Percentiles rank a stretch among this genome's conserved stretches.
Evolutionary conservation across 2,329 filamentous ascomycete genomes (phyloP).

Genomic region (Calonectria crousiana): DNA sequence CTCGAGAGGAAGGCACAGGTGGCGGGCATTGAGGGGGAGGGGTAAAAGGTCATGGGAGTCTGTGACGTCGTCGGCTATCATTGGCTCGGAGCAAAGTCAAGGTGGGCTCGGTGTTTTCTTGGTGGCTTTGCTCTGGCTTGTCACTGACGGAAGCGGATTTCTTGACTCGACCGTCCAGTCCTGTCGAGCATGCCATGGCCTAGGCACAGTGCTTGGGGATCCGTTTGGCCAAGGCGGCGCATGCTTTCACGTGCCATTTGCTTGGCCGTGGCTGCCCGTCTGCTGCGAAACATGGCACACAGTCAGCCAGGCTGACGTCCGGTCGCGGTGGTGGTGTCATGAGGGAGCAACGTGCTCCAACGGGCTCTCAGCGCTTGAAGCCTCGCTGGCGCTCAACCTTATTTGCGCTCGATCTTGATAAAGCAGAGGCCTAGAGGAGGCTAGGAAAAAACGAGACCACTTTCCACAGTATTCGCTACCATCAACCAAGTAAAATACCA

Average conservation of each 20-base stretch:
- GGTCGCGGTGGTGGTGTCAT: constrained; percentile 13
- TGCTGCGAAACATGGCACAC: not conserved
- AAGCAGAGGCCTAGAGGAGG: not conserved
- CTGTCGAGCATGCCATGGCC: not conserved
- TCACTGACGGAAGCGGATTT: not conserved
- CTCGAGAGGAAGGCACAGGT: not conserved
- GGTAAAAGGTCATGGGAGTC: constrained; percentile 12
- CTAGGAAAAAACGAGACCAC: constrained; percentile 5
- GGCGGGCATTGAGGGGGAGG: constrained; percentile 10
- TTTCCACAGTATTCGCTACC: not conserved
- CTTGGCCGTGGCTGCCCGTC: not conserved
- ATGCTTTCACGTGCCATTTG: constrained; percentile 2
- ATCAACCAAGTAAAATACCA: not conserved
- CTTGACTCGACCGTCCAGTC: not conserved
- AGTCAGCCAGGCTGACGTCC: not conserved
- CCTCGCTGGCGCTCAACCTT: not conserved
- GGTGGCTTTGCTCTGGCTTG: not conserved
- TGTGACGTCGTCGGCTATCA: constrained; percentile 26
- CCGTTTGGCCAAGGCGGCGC: not conserved
- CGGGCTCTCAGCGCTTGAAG: not conserved
- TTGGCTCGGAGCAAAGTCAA: constrained; percentile 8
- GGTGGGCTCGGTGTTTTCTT: constrained; percentile 1
- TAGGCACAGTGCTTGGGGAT: not conserved
- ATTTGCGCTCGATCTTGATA: not conserved
- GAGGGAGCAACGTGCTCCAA: not conserved